phyloP scores from a whole-genome alignment of 1,284 basidiomycete species.

The Amylostereum chailletii region DNA sequence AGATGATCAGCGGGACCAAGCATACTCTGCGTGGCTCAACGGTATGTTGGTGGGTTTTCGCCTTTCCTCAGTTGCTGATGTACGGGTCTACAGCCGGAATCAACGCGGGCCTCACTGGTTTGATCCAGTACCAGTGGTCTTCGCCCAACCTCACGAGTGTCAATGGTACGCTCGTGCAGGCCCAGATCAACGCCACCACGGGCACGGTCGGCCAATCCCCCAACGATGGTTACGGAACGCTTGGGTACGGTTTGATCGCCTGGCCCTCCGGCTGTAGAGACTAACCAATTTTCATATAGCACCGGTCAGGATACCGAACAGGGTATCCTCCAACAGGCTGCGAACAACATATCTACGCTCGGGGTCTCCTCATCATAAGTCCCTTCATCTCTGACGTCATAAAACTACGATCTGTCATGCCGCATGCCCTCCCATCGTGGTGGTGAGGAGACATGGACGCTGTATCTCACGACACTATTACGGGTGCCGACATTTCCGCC shows the following conservation, averaged over 20 bases:
- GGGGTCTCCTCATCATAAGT: no score
- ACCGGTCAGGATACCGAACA: no score
- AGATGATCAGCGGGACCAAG: conserved; percentile 37
- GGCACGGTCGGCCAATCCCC: conserved; percentile 38
- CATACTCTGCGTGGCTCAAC: conserved; percentile 45
- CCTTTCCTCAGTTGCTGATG: neutral
- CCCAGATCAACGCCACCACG: conserved; percentile 1
- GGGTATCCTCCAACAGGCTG: no score
- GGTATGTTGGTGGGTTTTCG: conserved; percentile 22
- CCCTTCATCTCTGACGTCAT: no score
- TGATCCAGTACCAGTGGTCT: conserved; percentile 44
- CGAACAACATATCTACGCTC: no score
- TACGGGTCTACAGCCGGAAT: conserved; percentile 28
- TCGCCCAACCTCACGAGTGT: conserved; percentile 1
- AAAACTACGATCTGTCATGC: no score
- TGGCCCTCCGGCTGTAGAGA: no score
- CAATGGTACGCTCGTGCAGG: conserved; percentile 7
- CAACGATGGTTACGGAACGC: conserved; percentile 53
- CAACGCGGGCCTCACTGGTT: conserved; percentile 34
- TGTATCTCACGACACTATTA: no score
- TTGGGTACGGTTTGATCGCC: conserved; percentile 4
- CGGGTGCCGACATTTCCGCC: no score
- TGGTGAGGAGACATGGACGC: no score
- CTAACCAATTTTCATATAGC: no score
- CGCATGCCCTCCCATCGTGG: no score